Conservation (phyloP, 192 early-diverging fungal species). For the Podila horticola region DNA sequence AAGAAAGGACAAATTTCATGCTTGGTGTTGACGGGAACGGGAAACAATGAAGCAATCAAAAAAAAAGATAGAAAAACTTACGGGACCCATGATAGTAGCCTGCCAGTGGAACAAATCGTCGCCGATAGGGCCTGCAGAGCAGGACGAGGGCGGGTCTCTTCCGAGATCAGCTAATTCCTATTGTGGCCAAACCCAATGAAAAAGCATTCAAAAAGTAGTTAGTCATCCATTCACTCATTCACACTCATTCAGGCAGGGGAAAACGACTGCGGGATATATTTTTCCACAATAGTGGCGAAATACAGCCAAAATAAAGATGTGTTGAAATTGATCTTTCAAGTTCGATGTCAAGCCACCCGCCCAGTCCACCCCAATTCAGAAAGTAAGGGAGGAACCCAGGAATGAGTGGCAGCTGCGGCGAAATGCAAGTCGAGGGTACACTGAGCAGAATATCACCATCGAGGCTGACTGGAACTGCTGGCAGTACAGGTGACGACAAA, state of each 20-base stretch:
- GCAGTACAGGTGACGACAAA: too few species aligned
- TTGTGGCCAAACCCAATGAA: constrained; percentile 19
- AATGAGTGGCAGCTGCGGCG: too few species aligned
- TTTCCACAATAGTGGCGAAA: neutral
- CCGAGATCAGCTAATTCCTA: constrained; percentile 96
- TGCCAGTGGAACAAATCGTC: constrained; percentile 97
- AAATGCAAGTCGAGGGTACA: too few species aligned
- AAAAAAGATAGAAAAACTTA: constrained; percentile 53
- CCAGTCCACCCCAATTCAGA: neutral
- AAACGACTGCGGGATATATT: neutral
- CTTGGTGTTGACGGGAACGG: neutral
- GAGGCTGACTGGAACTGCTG: too few species aligned
- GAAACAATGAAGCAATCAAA: constrained; percentile 1
- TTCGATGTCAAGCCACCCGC: constrained; percentile 42
- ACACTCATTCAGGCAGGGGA: neutral
- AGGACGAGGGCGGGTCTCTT: constrained; percentile 97
- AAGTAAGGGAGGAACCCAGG: neutral
- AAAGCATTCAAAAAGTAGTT: neutral
- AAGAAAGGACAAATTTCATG: neutral
- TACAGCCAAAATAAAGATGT: constrained; percentile 2
- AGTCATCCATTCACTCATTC: neutral
- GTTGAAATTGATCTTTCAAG: constrained; percentile 25
- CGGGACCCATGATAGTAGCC: constrained; percentile 98
- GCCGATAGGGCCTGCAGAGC: constrained; percentile 95
- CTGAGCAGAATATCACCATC: too few species aligned